Evolutionary conservation across 2,329 filamentous ascomycete genomes (phyloP).

Genomic region (Beauveria rudraprayagi): DNA sequence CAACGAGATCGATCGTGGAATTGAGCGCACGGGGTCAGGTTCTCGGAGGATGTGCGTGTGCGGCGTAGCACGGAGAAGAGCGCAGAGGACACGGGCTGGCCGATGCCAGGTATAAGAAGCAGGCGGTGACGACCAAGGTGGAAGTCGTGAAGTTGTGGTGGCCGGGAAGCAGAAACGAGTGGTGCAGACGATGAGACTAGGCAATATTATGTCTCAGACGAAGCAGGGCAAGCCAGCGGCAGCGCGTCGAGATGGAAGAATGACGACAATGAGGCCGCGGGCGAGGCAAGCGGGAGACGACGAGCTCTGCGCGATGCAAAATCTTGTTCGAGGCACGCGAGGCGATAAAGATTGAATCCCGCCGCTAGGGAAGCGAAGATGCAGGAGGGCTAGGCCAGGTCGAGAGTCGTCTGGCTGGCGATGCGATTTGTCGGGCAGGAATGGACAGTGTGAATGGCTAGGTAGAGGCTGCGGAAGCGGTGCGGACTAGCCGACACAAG

Average conservation of each 20-base stretch:
- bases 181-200: conserved; percentile 6
- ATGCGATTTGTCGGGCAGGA: conserved; percentile 8
- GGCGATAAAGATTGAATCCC: not conserved
- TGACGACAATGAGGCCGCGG: not conserved
- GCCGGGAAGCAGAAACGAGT: not conserved
- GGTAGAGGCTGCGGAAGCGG: not conserved
- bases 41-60: not conserved
- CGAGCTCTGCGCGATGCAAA: not conserved
- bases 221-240: not conserved
- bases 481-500: conserved; percentile 8
- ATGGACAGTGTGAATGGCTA: not conserved
- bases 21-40: conserved; percentile 4
- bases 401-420: not conserved
- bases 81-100: conserved; percentile 1
- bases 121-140: not conserved
- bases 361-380: conserved; percentile 7
- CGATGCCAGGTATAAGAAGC: conserved; percentile 1
- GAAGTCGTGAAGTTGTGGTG: not conserved
- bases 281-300: not conserved
- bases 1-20: conserved; percentile 3
- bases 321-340: not conserved
- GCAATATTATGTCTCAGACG: conserved; percentile 8
- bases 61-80: not conserved
- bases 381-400: conserved; percentile 3
- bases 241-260: not conserved